These are phyloP conservation scores for Lipomyces starkeyi DNA, from an alignment of 805 yeast genomes.

Conservation along the genomic window DNA sequence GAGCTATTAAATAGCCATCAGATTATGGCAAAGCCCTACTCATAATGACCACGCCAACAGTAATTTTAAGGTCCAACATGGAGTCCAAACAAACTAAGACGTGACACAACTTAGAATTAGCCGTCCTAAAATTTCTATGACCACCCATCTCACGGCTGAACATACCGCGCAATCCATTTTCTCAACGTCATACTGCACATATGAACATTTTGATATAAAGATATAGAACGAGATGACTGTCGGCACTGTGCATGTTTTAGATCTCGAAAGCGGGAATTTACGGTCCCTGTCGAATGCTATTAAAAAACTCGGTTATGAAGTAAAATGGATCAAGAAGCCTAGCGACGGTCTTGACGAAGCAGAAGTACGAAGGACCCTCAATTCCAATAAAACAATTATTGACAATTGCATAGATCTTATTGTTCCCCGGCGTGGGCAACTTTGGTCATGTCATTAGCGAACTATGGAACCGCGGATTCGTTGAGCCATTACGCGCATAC, in stretches of 20 bases:
- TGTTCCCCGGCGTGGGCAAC: conserved; percentile 97
- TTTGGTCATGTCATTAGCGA: conserved; percentile 90
- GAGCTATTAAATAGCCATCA: background rate
- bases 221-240: background rate
- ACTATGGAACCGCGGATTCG: conserved; percentile 64
- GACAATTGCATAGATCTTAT: conserved; percentile 50
- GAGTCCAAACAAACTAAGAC: background rate
- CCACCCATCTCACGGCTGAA: background rate
- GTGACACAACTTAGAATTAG: background rate
- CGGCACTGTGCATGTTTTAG: conserved; percentile 69
- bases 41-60: background rate
- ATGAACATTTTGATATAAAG: background rate
- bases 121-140: background rate
- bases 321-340: conserved; percentile 63
- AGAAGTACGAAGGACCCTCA: conserved; percentile 38
- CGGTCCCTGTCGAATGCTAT: conserved; percentile 90
- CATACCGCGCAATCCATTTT: background rate
- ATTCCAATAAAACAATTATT: background rate
- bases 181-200: background rate
- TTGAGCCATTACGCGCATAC: conserved; percentile 67
- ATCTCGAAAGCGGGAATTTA: conserved; percentile 92
- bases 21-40: background rate
- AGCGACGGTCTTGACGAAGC: conserved; percentile 58
- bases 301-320: conserved; percentile 73
- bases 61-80: background rate